Evolutionary conservation across 108 stramenopile genomes (phyloP).

Genomic region (Fistulifera pelliculosa): DNA sequence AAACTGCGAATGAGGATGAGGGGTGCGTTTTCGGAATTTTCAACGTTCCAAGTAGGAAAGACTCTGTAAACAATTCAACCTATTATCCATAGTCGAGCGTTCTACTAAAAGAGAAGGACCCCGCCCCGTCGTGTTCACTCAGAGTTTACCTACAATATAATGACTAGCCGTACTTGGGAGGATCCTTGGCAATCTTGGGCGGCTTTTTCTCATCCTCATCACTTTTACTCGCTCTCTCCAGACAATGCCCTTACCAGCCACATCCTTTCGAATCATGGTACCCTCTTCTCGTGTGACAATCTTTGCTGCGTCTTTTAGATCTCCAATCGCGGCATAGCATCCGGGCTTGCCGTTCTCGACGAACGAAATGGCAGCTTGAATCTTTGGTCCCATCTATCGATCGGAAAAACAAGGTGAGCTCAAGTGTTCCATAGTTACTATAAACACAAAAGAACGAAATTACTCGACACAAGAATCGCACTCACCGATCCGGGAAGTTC

Average conservation of each 20-base stretch:
- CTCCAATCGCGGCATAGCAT: constrained; percentile 71
- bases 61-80: no score
- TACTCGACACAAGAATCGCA: neutral
- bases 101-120: no score
- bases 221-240: neutral
- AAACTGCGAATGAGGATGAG: no score
- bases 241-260: constrained; percentile 15
- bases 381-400: constrained; percentile 67
- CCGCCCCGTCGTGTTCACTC: no score
- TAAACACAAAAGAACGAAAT: neutral
- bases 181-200: constrained; percentile 46
- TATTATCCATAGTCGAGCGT: no score
- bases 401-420: no score
- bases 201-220: constrained; percentile 18
- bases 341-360: constrained; percentile 38
- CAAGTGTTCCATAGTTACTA: constrained; percentile 22
- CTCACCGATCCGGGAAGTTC: constrained; percentile 16
- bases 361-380: constrained; percentile 70
- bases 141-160: no score
- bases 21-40: no score
- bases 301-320: constrained; percentile 64
- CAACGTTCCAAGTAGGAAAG: no score
- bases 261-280: constrained; percentile 45
- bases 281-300: constrained; percentile 60
- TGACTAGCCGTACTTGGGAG: constrained; percentile 43